Base-by-base conservation (phyloP, 2,329 filamentous ascomycete genomes). In the Lithohypha guttulata region DNA sequence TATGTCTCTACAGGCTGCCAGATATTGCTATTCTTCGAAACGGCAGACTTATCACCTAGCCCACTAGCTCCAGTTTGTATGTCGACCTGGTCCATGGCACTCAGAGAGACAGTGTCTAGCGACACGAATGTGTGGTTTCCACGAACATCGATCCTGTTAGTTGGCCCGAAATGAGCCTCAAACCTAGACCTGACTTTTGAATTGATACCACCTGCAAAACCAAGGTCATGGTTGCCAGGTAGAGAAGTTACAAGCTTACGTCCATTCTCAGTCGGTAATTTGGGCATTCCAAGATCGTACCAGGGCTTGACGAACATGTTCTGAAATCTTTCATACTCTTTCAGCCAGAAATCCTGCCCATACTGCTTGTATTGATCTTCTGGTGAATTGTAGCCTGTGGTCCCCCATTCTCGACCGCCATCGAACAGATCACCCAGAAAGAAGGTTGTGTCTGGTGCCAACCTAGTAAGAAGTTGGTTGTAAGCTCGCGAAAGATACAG, bases 51-150 rank as follows among this genome's bases (percentile, higher is more conserved):
- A 35, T 68, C 61, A 25, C 68, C 69, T 2, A 51, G 53, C 19
- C 56, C 71, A 18, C 59, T 58, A 39, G 59, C 62, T n/a, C 68
- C 68, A 4, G 68, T 66, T 37, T 55, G 43, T 11, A 63, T 59
- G 38, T 73, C 62, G 4, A 68, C 66, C 47, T 76, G 70, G 37
- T 73, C 72, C 56, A 71, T 66, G 2, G 91, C 89, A 54, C 85
- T 93, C 52, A 96, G 61, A 0, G 87, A 95, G 3, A 94, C 79
- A 0, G 81, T 76, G 56, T 98, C 91, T 6, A 98, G 72, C 1
- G 85, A 93, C 14, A 98, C 84, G 56, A 98, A 86, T 0, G 85
- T 93, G 58, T 98, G 91, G 55, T 98, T 98, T 9, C 84, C 91
- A 38, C 96, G 71, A 4, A 96, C 72, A 57, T 96, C 86, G 14